A percentile compares a stretch with the other conserved stretches of the same genome.
These are phyloP conservation scores for Narthecium ossifragum DNA, from an alignment of 106 monocot species.

Conservation along the genomic window DNA sequence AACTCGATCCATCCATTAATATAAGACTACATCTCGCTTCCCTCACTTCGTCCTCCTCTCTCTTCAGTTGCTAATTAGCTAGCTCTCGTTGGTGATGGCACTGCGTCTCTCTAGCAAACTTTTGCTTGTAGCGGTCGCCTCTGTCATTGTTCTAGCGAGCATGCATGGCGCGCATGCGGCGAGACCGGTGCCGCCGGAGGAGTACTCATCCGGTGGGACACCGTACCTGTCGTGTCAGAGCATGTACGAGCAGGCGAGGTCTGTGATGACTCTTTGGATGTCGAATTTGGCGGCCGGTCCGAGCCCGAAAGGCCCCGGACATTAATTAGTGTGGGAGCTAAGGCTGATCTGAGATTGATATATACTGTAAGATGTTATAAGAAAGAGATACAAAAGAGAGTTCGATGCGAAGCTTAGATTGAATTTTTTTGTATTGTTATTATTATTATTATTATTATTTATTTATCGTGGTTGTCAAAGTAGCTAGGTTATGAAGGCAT, in stretches of 20 bases:
- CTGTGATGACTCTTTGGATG: conserved; percentile 24
- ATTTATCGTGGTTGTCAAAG: too few species aligned
- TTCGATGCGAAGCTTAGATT: background rate
- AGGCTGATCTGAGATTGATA: too few species aligned
- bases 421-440: background rate
- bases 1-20: too few species aligned
- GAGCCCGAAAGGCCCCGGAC: conserved; percentile 32
- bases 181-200: background rate
- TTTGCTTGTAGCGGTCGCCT: background rate
- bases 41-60: too few species aligned
- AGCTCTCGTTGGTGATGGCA: too few species aligned
- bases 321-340: too few species aligned
- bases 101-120: too few species aligned
- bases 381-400: background rate
- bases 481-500: too few species aligned
- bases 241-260: conserved; percentile 7
- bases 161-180: background rate
- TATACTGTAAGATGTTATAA: too few species aligned
- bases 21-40: too few species aligned
- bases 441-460: too few species aligned
- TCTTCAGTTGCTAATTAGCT: too few species aligned
- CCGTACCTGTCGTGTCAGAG: conserved; percentile 1
- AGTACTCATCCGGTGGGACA: background rate
- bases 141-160: background rate
- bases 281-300: conserved; percentile 23